Evolutionary conservation across 2,329 filamentous ascomycete genomes (phyloP).

Genomic region (Colletotrichum navitas): DNA sequence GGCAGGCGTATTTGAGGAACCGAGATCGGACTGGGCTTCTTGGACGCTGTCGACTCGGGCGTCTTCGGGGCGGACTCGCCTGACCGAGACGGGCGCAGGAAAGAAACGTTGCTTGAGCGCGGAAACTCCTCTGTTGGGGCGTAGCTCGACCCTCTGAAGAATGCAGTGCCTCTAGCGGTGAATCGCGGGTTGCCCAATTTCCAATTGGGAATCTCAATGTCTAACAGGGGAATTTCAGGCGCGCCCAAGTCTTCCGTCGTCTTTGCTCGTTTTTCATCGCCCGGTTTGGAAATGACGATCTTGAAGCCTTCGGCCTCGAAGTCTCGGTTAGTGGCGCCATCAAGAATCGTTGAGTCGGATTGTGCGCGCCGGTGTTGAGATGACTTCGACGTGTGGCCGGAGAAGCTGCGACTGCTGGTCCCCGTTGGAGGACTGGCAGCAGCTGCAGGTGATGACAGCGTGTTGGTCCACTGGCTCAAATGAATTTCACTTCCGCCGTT

Average conservation of each 20-base stretch:
- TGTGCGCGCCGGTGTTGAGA: slow-evolving; percentile 71
- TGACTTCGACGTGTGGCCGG: slow-evolving; percentile 46
- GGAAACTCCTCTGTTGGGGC: slow-evolving; percentile 78
- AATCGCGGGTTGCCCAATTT: slow-evolving; percentile 86
- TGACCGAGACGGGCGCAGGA: slow-evolving; percentile 55
- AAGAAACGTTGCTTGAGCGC: slow-evolving; percentile 70
- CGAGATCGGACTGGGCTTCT: slow-evolving; percentile 54
- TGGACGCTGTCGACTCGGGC: slow-evolving; percentile 48
- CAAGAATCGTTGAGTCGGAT: slow-evolving; percentile 83
- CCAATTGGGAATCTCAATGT: slow-evolving; percentile 86
- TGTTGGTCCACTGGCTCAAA: slow-evolving; percentile 59
- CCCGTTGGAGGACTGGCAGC: slow-evolving; percentile 51
- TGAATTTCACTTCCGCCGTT: slow-evolving; percentile 48
- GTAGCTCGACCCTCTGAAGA: slow-evolving; percentile 85
- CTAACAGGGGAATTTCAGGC: slow-evolving; percentile 67
- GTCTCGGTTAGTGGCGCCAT: slow-evolving; percentile 64
- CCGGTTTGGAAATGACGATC: slow-evolving; percentile 82
- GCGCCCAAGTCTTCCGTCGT: slow-evolving; percentile 70
- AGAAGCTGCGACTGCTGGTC: slow-evolving; percentile 51
- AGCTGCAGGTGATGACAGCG: slow-evolving; percentile 47
- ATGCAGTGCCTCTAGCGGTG: slow-evolving; percentile 79
- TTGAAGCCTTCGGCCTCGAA: slow-evolving; percentile 78
- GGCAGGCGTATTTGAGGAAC: slow-evolving; percentile 53
- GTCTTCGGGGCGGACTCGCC: slow-evolving; percentile 49
- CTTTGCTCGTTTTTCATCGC: slow-evolving; percentile 69